These are phyloP conservation scores for Chaetothyriales sp. DNA, from an alignment of 2,329 filamentous ascomycete genomes.

Conservation along the genomic window DNA sequence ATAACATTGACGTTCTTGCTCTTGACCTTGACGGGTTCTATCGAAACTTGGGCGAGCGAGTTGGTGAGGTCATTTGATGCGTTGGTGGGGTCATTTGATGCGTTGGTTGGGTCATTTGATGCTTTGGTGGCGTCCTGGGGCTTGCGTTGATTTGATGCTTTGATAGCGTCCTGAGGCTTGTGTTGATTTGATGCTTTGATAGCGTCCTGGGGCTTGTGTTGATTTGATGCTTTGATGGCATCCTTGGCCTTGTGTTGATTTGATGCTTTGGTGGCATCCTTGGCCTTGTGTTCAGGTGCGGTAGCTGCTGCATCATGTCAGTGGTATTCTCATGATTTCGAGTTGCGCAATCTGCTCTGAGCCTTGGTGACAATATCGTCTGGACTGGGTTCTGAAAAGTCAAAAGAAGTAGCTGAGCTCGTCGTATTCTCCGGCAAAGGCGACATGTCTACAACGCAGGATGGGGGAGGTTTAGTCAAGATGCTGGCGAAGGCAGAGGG, in stretches of 20 bases:
- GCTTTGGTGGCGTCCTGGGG: conserved; percentile 30
- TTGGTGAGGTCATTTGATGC: conserved; percentile 27
- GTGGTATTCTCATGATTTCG: background rate
- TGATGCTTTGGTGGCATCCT: conserved; percentile 5
- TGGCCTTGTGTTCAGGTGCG: conserved; percentile 29
- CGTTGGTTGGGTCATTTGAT: conserved; percentile 26
- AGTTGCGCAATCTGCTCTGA: conserved; percentile 38
- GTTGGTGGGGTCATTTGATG: conserved; percentile 26
- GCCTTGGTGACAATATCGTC: conserved; percentile 80
- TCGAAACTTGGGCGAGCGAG: conserved; percentile 34
- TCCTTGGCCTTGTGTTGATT: too few relatives aligned
- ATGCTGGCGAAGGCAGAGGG: conserved; percentile 17
- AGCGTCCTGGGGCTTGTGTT: too few relatives aligned
- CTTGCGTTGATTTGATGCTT: too few relatives aligned
- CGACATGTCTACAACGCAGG: conserved; percentile 21
- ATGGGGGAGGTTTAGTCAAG: conserved; percentile 9
- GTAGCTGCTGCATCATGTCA: conserved; percentile 16
- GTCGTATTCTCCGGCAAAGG: background rate
- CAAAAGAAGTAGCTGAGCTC: conserved; percentile 27
- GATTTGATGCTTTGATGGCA: background rate
- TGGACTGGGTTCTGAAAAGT: conserved; percentile 76
- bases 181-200: too few relatives aligned
- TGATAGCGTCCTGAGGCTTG: too few relatives aligned
- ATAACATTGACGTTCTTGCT: conserved; percentile 76
- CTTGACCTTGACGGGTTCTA: conserved; percentile 41